phyloP scores from a whole-genome alignment of 805 yeast genomes.

The Kodamaea hsintzibuensis region DNA sequence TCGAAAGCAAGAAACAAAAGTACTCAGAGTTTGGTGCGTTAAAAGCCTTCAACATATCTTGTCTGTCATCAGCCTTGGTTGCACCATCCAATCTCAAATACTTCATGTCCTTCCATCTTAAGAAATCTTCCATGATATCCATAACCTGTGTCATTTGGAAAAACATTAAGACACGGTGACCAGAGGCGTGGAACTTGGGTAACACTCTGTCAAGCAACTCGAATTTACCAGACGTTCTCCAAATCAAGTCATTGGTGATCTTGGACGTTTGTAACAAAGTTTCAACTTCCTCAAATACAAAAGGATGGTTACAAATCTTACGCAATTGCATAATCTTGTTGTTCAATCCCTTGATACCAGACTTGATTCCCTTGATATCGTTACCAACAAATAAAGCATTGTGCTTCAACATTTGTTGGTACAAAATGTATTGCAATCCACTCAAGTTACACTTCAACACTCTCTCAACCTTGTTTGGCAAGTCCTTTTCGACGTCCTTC shows the following conservation, averaged over 20 bases:
- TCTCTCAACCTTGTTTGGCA: conserved; percentile 82
- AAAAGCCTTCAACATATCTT: conserved; percentile 67
- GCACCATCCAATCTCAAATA: conserved; percentile 80
- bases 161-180: conserved; percentile 78
- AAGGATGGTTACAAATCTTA: conserved; percentile 86
- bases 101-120: conserved; percentile 64
- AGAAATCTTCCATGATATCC: conserved; percentile 87
- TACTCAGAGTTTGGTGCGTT: conserved; percentile 77
- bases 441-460: conserved; percentile 79
- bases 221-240: conserved; percentile 80
- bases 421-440: conserved; percentile 66
- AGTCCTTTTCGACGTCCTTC: conserved; percentile 83
- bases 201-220: conserved; percentile 73
- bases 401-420: conserved; percentile 75
- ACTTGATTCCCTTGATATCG: conserved; percentile 51
- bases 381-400: conserved; percentile 69
- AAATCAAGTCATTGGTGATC: conserved; percentile 63
- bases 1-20: conserved; percentile 75
- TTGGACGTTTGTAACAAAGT: conserved; percentile 62
- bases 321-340: conserved; percentile 84
- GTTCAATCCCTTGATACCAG: conserved; percentile 75
- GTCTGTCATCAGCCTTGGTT: conserved; percentile 84
- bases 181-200: conserved; percentile 72
- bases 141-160: conserved; percentile 89
- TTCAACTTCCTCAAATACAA: conserved; percentile 82